phyloP scores from a whole-genome alignment of 1,284 basidiomycete genomes.

The Taiwanofungus camphoratus region DNA sequence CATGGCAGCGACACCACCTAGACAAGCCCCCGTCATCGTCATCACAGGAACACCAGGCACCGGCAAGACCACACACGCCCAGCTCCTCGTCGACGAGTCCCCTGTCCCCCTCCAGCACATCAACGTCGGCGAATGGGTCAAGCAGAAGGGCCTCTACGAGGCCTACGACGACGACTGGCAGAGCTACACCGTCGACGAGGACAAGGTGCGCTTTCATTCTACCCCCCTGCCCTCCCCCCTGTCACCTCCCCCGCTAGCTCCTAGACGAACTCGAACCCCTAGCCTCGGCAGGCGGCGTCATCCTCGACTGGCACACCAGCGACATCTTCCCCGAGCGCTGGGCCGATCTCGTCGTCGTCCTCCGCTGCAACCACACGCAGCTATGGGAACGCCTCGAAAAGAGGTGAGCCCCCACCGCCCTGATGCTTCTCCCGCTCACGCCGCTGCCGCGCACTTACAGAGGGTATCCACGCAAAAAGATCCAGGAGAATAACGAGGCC shows the following conservation, averaged over 20 bases:
- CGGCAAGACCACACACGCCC: slow-evolving; percentile 88
- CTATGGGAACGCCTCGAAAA: slow-evolving; percentile 95
- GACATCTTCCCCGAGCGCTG: slow-evolving; percentile 94
- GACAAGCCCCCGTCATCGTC: slow-evolving; percentile 73
- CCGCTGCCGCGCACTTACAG: slow-evolving; percentile 36
- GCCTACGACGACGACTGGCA: slow-evolving; percentile 94
- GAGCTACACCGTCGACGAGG: slow-evolving; percentile 91
- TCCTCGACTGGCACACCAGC: slow-evolving; percentile 98
- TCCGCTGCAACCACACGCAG: slow-evolving; percentile 83
- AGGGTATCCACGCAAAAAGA: slow-evolving; percentile 86
- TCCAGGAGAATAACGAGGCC: slow-evolving; percentile 97
- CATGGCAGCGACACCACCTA: slow-evolving; percentile 18
- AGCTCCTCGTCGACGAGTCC: slow-evolving; percentile 67
- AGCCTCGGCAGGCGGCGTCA: slow-evolving; percentile 66
- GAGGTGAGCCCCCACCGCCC: slow-evolving; percentile 50
- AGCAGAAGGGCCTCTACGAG: slow-evolving; percentile 78
- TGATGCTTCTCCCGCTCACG: neutral
- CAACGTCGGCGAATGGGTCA: slow-evolving; percentile 88
- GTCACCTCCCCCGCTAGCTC: slow-evolving; percentile 43
- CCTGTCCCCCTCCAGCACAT: slow-evolving; percentile 71
- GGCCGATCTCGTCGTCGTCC: slow-evolving; percentile 94
- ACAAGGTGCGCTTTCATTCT: slow-evolving; percentile 53
- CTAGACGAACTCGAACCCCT: slow-evolving; percentile 84
- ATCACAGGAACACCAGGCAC: slow-evolving; percentile 90
- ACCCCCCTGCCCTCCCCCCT: slow-evolving; percentile 9